Conservation (phyloP, 1,284 basidiomycete genomes). For the Gymnopus androsaceus region DNA sequence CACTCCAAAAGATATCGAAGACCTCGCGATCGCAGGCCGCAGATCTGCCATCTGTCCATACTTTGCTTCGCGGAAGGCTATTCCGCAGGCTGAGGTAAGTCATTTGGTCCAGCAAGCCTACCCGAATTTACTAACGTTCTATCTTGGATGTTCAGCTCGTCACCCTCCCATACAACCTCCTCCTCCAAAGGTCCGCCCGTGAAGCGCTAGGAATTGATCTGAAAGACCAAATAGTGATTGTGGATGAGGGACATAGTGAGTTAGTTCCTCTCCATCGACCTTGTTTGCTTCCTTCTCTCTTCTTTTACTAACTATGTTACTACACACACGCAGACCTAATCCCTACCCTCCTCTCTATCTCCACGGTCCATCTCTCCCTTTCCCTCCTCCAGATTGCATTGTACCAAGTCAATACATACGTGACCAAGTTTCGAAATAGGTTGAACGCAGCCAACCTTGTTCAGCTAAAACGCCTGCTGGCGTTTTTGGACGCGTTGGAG, state of each 20-base stretch:
- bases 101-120: neutral
- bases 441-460: slow-evolving; percentile 77
- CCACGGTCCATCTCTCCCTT: slow-evolving; percentile 72
- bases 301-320: neutral
- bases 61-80: slow-evolving; percentile 86
- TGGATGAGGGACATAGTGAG: slow-evolving; percentile 97
- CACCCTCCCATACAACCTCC: slow-evolving; percentile 90
- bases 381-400: slow-evolving; percentile 64
- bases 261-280: slow-evolving; percentile 13
- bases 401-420: slow-evolving; percentile 80
- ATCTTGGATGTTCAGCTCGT: slow-evolving; percentile 61
- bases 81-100: slow-evolving; percentile 85
- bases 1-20: slow-evolving; percentile 91
- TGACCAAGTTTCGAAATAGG: slow-evolving; percentile 75
- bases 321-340: slow-evolving; percentile 67
- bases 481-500: slow-evolving; percentile 69
- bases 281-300: neutral
- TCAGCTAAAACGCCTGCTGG: slow-evolving; percentile 79
- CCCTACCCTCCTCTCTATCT: slow-evolving; percentile 85
- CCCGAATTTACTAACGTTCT: neutral
- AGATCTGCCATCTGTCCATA: slow-evolving; percentile 84
- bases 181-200: slow-evolving; percentile 83
- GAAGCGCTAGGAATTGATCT: slow-evolving; percentile 87
- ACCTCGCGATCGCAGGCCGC: slow-evolving; percentile 76
- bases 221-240: slow-evolving; percentile 82